Conservation (phyloP, 176 grass and related monocot genomes). For the Alloteropsis semialata region DNA sequence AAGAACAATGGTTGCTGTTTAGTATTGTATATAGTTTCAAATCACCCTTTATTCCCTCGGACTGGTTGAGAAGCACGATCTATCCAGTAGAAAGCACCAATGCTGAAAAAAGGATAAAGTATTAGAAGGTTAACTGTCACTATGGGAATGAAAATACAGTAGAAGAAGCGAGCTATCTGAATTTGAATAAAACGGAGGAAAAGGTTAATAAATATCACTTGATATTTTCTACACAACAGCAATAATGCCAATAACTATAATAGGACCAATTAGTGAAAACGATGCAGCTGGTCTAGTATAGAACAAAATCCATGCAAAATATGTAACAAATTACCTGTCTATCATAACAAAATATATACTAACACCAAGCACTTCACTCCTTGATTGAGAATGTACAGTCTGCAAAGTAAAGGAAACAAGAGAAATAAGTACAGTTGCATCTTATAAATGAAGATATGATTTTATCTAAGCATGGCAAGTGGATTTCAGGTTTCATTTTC, state of each 20-base stretch:
- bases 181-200: neutral
- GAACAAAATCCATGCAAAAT: neutral
- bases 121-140: conserved; percentile 12
- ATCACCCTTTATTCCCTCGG: conserved; percentile 56
- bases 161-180: neutral
- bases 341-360: conserved; percentile 76
- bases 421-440: conserved; percentile 5
- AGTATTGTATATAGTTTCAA: neutral
- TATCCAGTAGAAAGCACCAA: conserved; percentile 85
- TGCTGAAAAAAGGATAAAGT: conserved; percentile 40
- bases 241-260: neutral
- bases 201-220: conserved; percentile 9
- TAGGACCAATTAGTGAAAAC: neutral
- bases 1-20: neutral
- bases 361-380: conserved; percentile 42
- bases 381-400: conserved; percentile 51
- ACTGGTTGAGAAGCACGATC: conserved; percentile 59
- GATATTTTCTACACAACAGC: neutral
- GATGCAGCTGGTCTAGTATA: neutral
- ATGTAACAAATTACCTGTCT: conserved; percentile 61
- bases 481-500: neutral
- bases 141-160: conserved; percentile 3
- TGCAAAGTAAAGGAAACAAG: conserved; percentile 44
- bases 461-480: neutral
- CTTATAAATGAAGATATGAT: conserved; percentile 2